phyloP scores from a whole-genome alignment of 768 basidiomycete species.

The Boletus subparvulus region DNA sequence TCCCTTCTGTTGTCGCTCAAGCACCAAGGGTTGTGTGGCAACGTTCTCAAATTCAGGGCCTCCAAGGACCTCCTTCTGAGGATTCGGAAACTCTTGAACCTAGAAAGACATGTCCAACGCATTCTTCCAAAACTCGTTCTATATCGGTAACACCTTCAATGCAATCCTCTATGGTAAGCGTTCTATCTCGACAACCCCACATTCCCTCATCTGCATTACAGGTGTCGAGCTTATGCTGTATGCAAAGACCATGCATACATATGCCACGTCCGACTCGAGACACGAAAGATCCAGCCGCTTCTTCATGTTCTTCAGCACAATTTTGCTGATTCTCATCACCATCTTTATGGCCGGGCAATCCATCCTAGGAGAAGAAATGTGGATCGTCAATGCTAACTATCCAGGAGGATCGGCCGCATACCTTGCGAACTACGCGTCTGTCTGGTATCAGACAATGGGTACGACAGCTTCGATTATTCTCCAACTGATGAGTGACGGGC shows the following conservation, averaged over 20 bases:
- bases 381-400: slow-evolving; percentile 32
- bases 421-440: slow-evolving; percentile 19
- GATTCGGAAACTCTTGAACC: too few species aligned
- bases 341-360: slow-evolving; percentile 21
- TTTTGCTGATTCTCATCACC: slow-evolving; percentile 26
- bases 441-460: slow-evolving; percentile 29
- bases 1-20: too few species aligned
- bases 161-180: slow-evolving; percentile 14
- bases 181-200: too few species aligned
- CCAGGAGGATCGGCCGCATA: slow-evolving; percentile 37
- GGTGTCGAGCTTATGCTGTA: slow-evolving; percentile 18
- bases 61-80: too few species aligned
- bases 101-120: not conserved
- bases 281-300: not conserved
- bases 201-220: not conserved
- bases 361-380: slow-evolving; percentile 30
- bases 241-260: slow-evolving; percentile 7
- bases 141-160: slow-evolving; percentile 15
- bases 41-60: too few species aligned
- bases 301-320: slow-evolving; percentile 14
- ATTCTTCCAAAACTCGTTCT: slow-evolving; percentile 18
- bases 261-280: not conserved
- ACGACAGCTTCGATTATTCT: slow-evolving; percentile 25
- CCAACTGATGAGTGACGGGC: slow-evolving; percentile 32
- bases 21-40: too few species aligned